Evolutionary conservation across 2,329 filamentous ascomycete species (phyloP), one percentile per base, ranked within the genome.

Genomic region (Neopestalotiopsis sp.): DNA sequence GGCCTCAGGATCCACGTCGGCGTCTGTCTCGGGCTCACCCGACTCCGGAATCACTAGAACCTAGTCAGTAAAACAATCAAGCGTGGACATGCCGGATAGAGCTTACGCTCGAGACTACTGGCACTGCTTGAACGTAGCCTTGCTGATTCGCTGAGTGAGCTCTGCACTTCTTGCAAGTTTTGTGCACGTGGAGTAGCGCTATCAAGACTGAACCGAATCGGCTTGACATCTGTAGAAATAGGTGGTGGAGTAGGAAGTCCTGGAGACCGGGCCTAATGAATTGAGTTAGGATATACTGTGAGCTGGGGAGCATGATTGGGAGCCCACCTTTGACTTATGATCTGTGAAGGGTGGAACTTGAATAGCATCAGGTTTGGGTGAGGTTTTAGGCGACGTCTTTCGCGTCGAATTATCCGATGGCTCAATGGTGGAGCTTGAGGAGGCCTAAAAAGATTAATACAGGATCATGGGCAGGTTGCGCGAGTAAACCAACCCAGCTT

Each of bases 171-270:
- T 74, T 94, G 89, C 66, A 94, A 83, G 67, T 94, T 95, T 77
- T 97, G 94, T 2, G 94, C 94, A 73, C 91, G 90, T 9, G 95
- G 95, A 1, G 95, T 97, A 59, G 91, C 88, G 73, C 86, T 87
- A 67, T 94, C 91, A 40, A 90, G 77, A 75, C 89, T 91, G 77
- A 92, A 94, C 66, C 85, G 82, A 20, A 86, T 84, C 59, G 88
- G 90, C 68, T 90, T 88, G 30, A 97, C 85, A 73, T 93, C 87
- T 30, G 94, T 97, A 38, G 92, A 91, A 60, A 97, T 88, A 4
- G 90, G 90, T 45, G 93, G 92, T 1, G 92, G 91, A 56, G 86
- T 85, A 65, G 88, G 88, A n/a, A 84, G 81, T 58, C 78, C 83
- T 64, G 79, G 74, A 65, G 78, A 78, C 69, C 78, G 78, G 40